A percentile compares a stretch with the other conserved stretches of the same genome.
Evolutionary conservation across 495 filamentous ascomycete species (phyloP).

Genomic region (Thozetella sp.): DNA sequence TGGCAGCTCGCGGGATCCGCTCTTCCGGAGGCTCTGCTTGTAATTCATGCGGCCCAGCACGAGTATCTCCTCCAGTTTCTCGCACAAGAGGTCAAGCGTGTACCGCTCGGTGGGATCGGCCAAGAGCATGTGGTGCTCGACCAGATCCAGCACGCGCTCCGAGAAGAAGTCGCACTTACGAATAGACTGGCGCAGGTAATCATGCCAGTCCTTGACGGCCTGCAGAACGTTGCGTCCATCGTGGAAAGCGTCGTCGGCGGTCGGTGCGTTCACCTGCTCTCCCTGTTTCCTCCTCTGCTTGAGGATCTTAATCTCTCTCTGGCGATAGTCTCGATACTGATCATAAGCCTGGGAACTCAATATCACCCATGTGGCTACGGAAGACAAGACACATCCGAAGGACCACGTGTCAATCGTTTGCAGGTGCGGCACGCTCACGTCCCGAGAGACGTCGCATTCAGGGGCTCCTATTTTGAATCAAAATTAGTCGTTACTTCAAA

Average conservation of each 20-base stretch:
- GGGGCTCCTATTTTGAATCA: constrained; percentile 6
- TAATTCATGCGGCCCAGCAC: neutral
- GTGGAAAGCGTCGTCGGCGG: constrained; percentile 25
- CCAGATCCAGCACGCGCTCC: neutral
- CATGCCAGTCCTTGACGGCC: constrained; percentile 22
- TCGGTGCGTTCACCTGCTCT: neutral
- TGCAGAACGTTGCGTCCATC: constrained; percentile 17
- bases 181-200: constrained; percentile 9
- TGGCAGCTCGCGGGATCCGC: constrained; percentile 11
- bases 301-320: constrained; percentile 10
- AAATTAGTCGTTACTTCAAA: too few species aligned
- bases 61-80: neutral
- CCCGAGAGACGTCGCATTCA: constrained; percentile 13
- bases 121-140: constrained; percentile 6
- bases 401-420: constrained; percentile 44
- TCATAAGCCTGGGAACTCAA: constrained; percentile 20
- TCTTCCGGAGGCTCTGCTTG: constrained; percentile 9
- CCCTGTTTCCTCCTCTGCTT: constrained; percentile 8
- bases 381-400: constrained; percentile 41
- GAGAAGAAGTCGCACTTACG: constrained; percentile 10
- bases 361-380: constrained; percentile 40
- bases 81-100: neutral
- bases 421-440: constrained; percentile 13
- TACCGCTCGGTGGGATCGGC: constrained; percentile 9
- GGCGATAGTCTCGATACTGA: constrained; percentile 14